phyloP scores from a whole-genome alignment of 2,329 filamentous ascomycete species.

The Aspergillus sp. region DNA sequence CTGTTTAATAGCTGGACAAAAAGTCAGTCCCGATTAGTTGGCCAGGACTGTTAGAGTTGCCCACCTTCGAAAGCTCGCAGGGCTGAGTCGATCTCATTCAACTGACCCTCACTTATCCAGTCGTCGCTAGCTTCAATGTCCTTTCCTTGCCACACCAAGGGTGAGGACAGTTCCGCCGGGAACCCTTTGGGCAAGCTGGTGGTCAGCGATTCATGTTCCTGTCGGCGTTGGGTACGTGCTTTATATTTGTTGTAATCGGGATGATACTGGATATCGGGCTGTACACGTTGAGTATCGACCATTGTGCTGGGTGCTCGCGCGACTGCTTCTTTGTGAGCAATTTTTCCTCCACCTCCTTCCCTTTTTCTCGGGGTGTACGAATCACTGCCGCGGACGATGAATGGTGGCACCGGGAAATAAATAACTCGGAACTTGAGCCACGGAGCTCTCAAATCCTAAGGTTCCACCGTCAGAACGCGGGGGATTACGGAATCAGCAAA shows the following conservation, averaged over 20 bases:
- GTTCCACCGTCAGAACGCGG: too few relatives aligned
- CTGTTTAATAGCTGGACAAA: constrained; percentile 22
- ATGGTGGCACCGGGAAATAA: too few relatives aligned
- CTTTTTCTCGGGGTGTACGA: too few relatives aligned
- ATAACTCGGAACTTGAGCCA: too few relatives aligned
- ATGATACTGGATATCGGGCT: background rate
- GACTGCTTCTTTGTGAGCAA: too few relatives aligned
- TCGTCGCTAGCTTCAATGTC: background rate
- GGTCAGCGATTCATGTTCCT: background rate
- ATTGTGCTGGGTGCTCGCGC: background rate
- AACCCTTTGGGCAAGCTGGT: background rate
- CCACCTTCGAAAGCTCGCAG: background rate
- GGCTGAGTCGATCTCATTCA: background rate
- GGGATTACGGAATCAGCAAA: too few relatives aligned
- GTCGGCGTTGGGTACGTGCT: background rate
- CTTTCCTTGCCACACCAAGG: background rate
- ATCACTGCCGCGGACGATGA: too few relatives aligned
- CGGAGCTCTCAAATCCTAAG: too few relatives aligned
- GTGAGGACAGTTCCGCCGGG: background rate
- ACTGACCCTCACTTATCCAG: background rate
- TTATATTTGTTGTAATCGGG: background rate
- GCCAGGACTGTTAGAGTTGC: background rate
- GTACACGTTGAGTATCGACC: background rate
- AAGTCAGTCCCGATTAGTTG: background rate
- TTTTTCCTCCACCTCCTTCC: too few relatives aligned